Evolutionary conservation across 345 rosid genomes (phyloP).

Genomic region (Linum usitatissimum): DNA sequence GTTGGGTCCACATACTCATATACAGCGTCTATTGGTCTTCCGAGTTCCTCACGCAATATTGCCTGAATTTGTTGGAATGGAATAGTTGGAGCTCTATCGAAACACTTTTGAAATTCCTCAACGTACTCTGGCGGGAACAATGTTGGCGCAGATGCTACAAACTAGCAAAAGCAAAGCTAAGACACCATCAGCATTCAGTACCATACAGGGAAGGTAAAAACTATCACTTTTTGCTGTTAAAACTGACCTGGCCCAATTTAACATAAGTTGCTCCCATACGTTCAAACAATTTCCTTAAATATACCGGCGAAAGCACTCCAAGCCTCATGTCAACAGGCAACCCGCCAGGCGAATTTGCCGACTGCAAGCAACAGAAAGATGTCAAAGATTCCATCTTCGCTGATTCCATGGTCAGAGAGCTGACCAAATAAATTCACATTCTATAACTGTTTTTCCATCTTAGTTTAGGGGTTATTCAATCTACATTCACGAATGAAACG

Average conservation of each 20-base stretch:
- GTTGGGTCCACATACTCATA: conserved; percentile 77
- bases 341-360: conserved; percentile 46
- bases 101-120: conserved; percentile 84
- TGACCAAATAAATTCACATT: background rate
- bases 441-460: background rate
- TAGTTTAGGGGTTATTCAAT: background rate
- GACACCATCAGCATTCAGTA: conserved; percentile 8
- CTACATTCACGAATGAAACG: background rate
- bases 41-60: conserved; percentile 72
- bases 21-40: conserved; percentile 72
- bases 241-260: conserved; percentile 68
- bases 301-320: conserved; percentile 78
- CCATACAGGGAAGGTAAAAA: no score
- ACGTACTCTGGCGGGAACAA: conserved; percentile 84
- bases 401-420: background rate
- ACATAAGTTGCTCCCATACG: conserved; percentile 98
- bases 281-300: conserved; percentile 86
- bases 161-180: conserved; percentile 34
- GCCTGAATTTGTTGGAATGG: conserved; percentile 65
- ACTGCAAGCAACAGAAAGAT: conserved; percentile 28
- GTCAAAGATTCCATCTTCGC: background rate
- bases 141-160: conserved; percentile 92
- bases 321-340: conserved; percentile 58
- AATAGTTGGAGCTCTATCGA: conserved; percentile 79
- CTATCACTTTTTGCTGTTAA: no score